Base-by-base conservation (phyloP, 1,284 basidiomycete genomes). In the Mycosarcoma mackinlayi region DNA sequence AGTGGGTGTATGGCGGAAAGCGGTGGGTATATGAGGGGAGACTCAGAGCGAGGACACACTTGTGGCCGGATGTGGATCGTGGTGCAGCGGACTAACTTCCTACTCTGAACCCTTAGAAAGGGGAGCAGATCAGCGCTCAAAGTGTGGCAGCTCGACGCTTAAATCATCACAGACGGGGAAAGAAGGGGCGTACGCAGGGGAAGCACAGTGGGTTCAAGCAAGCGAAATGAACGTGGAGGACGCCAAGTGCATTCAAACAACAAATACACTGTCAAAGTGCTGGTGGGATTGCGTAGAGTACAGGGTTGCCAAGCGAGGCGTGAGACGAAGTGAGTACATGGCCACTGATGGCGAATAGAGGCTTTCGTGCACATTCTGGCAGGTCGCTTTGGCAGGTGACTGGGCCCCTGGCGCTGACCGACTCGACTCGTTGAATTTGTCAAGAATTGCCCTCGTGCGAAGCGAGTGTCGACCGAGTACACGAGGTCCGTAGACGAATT, bases 241-340 rank as follows among this genome's bases (percentile, higher is more conserved):
- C 46, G 19, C 19, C 14, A 10, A 35, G 11, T 16, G 24, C 25
- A 23, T 28, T n/a, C 30, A n/a, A 38, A 38, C 23, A 23, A 19
- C 14, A 23, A 1, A 8, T 8, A 66, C 52, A 66, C 57, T 44
- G 52, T 23, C n/a, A 18, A 44, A 28, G 48, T 56, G 56, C 63
- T 27, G 40, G 18, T 21, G 16, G 27, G 37, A 37, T n/a, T 14
- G 27, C 30, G 51, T 40, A 19, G 47, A 39, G 30, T 41, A 33
- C 14, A 41, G 21, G 42, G 51, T 16, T 31, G 28, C 31, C 40
- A 51, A 47, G 21, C 16, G 52, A 59, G 47, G 25, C 25, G 37
- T 56, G 52, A 56, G 63, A 66, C 63, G 63, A 38, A 66, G 63
- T 56, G 11, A 60, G 63, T 60, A 55, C 33, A 18, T 21, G 28